Evolutionary conservation across 176 grass and related monocot genomes (phyloP).

Genomic region (Musa schizocarpa): DNA sequence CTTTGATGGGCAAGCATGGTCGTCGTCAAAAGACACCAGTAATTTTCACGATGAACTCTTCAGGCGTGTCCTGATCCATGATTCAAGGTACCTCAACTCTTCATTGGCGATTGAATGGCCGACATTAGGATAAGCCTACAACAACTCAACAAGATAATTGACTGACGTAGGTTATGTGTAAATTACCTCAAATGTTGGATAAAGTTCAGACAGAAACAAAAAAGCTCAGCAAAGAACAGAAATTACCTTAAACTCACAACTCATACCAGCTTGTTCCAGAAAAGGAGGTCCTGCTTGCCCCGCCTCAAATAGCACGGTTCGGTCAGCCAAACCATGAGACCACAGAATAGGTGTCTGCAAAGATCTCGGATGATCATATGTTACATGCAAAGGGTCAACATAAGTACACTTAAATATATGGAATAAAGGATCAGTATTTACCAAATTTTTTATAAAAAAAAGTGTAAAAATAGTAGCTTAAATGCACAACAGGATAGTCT

Average conservation of each 20-base stretch:
- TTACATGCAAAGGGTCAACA: too few relatives aligned
- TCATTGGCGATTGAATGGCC: slow-evolving; percentile 58
- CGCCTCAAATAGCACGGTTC: slow-evolving; percentile 59
- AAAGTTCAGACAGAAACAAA: background rate
- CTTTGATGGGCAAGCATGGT: too few relatives aligned
- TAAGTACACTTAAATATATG: background rate
- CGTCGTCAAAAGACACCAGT: background rate
- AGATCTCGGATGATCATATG: background rate
- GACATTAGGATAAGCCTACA: slow-evolving; percentile 70
- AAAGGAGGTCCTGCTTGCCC: slow-evolving; percentile 77
- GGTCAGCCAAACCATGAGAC: slow-evolving; percentile 78
- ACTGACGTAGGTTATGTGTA: background rate
- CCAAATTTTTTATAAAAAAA: background rate
- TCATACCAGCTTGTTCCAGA: slow-evolving; percentile 51
- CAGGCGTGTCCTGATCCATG: slow-evolving; percentile 65
- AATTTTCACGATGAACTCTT: slow-evolving; percentile 19
- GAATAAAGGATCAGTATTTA: background rate
- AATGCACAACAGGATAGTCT: background rate
- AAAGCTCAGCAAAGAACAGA: background rate
- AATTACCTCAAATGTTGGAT: background rate
- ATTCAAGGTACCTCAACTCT: slow-evolving; percentile 52
- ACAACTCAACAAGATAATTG: slow-evolving; percentile 8
- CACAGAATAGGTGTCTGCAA: slow-evolving; percentile 82
- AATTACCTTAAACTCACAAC: slow-evolving; percentile 81
- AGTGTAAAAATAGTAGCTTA: background rate